Conservation (phyloP, 1,284 basidiomycete species). For the Kwoniella shivajii region DNA sequence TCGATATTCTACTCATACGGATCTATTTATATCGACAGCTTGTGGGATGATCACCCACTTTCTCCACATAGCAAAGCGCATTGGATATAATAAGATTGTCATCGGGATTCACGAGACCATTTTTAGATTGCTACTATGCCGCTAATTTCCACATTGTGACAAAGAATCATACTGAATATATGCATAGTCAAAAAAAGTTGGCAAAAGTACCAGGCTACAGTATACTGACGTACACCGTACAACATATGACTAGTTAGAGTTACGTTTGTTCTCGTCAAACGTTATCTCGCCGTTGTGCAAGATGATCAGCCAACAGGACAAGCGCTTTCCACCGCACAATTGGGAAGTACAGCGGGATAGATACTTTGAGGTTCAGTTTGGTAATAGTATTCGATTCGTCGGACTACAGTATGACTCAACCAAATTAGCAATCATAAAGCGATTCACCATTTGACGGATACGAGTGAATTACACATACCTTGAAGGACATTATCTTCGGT, state of each 20-base stretch:
- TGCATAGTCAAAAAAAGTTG: not conserved
- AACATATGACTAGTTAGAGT: not conserved
- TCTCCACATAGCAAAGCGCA: not conserved
- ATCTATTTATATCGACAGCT: not conserved
- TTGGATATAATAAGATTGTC: not conserved
- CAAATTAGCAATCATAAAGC: not conserved
- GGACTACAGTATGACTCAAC: not conserved
- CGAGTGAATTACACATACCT: not conserved
- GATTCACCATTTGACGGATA: not conserved
- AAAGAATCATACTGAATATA: not conserved
- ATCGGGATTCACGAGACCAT: too few species aligned
- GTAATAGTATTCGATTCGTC: constrained; percentile 4
- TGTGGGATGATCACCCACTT: not conserved
- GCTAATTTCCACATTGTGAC: not conserved
- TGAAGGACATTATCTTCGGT: not conserved
- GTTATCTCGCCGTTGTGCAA: too few species aligned
- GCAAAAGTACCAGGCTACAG: not conserved
- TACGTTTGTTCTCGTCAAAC: not conserved
- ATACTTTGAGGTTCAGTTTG: not conserved
- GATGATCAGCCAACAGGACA: not conserved
- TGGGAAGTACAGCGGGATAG: not conserved
- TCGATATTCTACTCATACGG: not conserved
- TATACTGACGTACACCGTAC: too few species aligned
- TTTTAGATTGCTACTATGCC: not conserved
- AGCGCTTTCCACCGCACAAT: constrained; percentile 2